phyloP scores from a whole-genome alignment of 2,329 filamentous ascomycete genomes.

The Rutstroemia sp. region DNA sequence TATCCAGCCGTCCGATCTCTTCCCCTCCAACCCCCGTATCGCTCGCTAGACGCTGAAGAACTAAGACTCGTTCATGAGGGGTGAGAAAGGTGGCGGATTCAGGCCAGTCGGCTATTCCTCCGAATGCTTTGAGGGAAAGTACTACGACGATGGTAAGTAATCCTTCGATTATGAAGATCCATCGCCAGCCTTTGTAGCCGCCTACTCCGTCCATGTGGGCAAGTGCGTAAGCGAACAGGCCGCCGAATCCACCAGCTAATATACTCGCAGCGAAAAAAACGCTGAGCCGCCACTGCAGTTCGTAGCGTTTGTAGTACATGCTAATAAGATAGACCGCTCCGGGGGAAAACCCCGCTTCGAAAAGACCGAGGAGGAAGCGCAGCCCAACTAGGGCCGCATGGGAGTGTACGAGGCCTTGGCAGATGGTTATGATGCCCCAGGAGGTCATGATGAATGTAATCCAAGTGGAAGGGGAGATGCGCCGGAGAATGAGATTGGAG shows the following conservation, averaged over 20 bases:
- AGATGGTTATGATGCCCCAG: conserved; percentile 34
- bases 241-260: conserved; percentile 47
- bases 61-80: conserved; percentile 29
- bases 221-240: conserved; percentile 47
- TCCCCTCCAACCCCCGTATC: conserved; percentile 13
- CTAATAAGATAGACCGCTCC: conserved; percentile 40
- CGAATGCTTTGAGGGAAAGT: conserved; percentile 34
- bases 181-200: conserved; percentile 38
- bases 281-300: conserved; percentile 43
- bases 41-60: conserved; percentile 17
- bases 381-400: conserved; percentile 58
- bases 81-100: conserved; percentile 36
- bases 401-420: conserved; percentile 33
- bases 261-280: conserved; percentile 47
- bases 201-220: conserved; percentile 43
- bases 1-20: conserved; percentile 20
- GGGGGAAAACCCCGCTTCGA: conserved; percentile 53
- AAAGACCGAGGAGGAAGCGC: conserved; percentile 56
- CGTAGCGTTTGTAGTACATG: conserved; percentile 42
- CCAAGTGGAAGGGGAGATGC: conserved; percentile 33
- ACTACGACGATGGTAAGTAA: conserved; percentile 26
- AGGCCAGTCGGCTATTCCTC: conserved; percentile 37
- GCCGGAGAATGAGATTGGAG: conserved; percentile 23
- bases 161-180: conserved; percentile 41
- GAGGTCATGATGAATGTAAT: conserved; percentile 35